Conservation (phyloP, 352 stramenopile genomes). For the Globisporangium spiculum region DNA sequence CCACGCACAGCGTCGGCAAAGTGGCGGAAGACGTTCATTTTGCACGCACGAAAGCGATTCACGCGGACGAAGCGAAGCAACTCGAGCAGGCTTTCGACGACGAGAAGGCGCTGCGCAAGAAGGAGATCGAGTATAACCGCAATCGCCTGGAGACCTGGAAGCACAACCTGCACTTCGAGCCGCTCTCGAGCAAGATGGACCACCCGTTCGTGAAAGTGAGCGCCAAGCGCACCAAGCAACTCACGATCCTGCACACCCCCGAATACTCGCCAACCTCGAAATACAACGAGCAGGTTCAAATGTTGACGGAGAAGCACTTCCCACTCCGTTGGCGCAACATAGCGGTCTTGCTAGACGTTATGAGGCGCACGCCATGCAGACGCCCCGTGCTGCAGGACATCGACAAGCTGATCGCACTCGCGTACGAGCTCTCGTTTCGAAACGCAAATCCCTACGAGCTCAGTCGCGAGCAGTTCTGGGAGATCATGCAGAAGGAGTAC, state of each 20-base stretch:
- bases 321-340: conserved; percentile 48
- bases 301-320: conserved; percentile 37
- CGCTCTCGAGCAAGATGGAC: conserved; percentile 40
- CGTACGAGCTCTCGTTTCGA: conserved; percentile 45
- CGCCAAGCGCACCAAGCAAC: conserved; percentile 28
- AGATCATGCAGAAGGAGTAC: conserved; percentile 48
- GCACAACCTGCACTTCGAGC: conserved; percentile 39
- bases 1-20: conserved; percentile 25
- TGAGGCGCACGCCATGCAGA: conserved; percentile 53
- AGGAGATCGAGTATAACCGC: conserved; percentile 35
- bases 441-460: conserved; percentile 34
- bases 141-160: conserved; percentile 40
- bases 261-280: conserved; percentile 39
- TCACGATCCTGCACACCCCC: conserved; percentile 51
- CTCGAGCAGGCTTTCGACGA: conserved; percentile 33
- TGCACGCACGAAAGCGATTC: conserved; percentile 20
- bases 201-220: conserved; percentile 41
- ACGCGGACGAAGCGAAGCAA: conserved; percentile 24
- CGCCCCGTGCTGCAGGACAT: conserved; percentile 63
- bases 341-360: conserved; percentile 42
- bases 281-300: conserved; percentile 31
- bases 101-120: conserved; percentile 28
- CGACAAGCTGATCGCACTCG: conserved; percentile 52
- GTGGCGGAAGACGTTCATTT: conserved; percentile 25
- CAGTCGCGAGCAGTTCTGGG: conserved; percentile 46